Conservation (phyloP, 805 yeast genomes). For the Candida palmyrensis region DNA sequence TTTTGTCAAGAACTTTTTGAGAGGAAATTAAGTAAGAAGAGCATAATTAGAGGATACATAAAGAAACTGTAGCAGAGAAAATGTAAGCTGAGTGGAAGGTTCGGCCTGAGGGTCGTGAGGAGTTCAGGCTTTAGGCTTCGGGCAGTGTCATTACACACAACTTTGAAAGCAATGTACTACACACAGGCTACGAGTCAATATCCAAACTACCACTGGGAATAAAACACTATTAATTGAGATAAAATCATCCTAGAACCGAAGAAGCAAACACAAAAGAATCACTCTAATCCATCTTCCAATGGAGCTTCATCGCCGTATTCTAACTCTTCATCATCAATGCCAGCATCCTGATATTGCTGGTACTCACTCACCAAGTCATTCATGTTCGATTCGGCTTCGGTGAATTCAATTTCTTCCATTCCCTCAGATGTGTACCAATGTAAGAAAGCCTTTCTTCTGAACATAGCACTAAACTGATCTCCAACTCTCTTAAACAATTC, state of each 20-base stretch:
- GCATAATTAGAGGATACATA: not conserved
- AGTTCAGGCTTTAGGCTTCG: too few relatives aligned
- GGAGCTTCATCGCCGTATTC: conserved; percentile 66
- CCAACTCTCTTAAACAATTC: conserved; percentile 87
- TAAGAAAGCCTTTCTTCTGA: conserved; percentile 88
- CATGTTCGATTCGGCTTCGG: conserved; percentile 92
- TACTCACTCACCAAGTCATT: conserved; percentile 82
- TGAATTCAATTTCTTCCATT: conserved; percentile 92
- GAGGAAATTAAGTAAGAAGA: conserved; percentile 36
- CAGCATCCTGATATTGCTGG: conserved; percentile 87
- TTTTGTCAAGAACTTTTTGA: conserved; percentile 70
- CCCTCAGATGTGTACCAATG: conserved; percentile 96
- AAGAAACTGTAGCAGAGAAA: too few relatives aligned
- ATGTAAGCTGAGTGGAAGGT: too few relatives aligned
- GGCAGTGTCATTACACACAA: too few relatives aligned
- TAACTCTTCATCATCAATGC: conserved; percentile 67
- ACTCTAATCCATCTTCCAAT: conserved; percentile 47
- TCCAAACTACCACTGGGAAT: conserved; percentile 3
- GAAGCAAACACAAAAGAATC: conserved; percentile 7
- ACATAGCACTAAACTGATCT: conserved; percentile 88
- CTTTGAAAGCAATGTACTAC: too few relatives aligned
- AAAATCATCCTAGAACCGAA: conserved; percentile 1
- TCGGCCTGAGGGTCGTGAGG: too few relatives aligned
- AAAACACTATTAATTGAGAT: conserved; percentile 4
- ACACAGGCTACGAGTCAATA: too few relatives aligned